A percentile compares a stretch with the other conserved stretches of the same genome.
Conservation (phyloP, 441 rosid species). For the Erysimum pusillum region DNA sequence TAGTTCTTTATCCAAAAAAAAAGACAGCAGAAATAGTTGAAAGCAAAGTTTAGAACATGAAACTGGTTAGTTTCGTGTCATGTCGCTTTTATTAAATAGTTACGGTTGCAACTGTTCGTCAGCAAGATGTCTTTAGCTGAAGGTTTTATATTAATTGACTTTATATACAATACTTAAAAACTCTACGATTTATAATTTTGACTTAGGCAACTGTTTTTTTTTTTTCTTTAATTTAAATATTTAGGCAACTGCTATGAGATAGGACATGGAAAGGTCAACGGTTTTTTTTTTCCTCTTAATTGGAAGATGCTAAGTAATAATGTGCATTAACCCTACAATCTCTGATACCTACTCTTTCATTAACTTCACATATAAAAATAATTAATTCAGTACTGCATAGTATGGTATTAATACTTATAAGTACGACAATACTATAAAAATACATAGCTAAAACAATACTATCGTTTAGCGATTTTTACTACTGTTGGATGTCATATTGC, state of each 20-base stretch:
- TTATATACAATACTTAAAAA: constrained; percentile 13
- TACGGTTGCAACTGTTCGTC: constrained; percentile 38
- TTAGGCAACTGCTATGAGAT: constrained; percentile 18
- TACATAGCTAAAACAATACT: no score
- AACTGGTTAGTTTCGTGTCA: constrained; percentile 17
- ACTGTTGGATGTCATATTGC: no score
- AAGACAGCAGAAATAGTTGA: constrained; percentile 33
- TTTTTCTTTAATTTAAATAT: no score
- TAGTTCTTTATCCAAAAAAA: no score
- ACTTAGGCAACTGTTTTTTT: constrained; percentile 17
- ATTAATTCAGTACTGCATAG: no score
- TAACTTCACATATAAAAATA: constrained; percentile 8
- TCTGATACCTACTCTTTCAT: constrained; percentile 21
- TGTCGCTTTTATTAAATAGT: constrained; percentile 17
- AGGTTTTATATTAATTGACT: constrained; percentile 44
- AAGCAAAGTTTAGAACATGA: constrained; percentile 42
- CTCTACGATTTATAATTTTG: constrained; percentile 20
- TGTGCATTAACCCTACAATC: constrained; percentile 10
- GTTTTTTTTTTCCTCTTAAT: neutral
- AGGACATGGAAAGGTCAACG: constrained; percentile 26
- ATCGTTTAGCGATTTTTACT: no score
- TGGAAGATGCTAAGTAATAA: constrained; percentile 22
- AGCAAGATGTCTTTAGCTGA: constrained; percentile 33
- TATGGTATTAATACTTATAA: no score
- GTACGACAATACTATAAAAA: no score